phyloP scores from a whole-genome alignment of 495 filamentous ascomycete species.

The Aspergillus cristatus region DNA sequence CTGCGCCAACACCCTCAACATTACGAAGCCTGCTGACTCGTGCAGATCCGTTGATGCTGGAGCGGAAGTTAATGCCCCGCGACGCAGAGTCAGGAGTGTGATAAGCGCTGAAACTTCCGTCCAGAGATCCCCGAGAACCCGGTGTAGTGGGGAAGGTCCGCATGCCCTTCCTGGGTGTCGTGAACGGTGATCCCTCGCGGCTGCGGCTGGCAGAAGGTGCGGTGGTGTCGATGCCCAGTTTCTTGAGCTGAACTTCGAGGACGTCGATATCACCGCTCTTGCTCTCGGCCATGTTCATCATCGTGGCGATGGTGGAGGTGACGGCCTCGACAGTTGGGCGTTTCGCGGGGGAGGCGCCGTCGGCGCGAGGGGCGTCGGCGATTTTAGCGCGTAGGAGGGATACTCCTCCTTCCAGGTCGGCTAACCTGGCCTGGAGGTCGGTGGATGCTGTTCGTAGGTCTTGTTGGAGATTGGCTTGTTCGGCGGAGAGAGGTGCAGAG shows the following conservation, averaged over 20 bases:
- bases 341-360: slow-evolving; percentile 25
- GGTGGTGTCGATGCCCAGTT: slow-evolving; percentile 48
- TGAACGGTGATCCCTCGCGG: slow-evolving; percentile 54
- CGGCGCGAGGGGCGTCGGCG: slow-evolving; percentile 36
- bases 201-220: slow-evolving; percentile 36
- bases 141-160: slow-evolving; percentile 31
- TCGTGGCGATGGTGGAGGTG: slow-evolving; percentile 78
- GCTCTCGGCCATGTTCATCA: slow-evolving; percentile 86
- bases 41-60: slow-evolving; percentile 38
- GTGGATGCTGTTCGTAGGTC: slow-evolving; percentile 66
- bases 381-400: slow-evolving; percentile 73
- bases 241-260: slow-evolving; percentile 74
- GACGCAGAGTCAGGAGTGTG: slow-evolving; percentile 48
- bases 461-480: slow-evolving; percentile 71
- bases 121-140: slow-evolving; percentile 30
- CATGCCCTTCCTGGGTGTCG: slow-evolving; percentile 42
- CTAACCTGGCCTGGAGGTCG: slow-evolving; percentile 60
- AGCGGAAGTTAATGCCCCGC: slow-evolving; percentile 29
- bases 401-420: slow-evolving; percentile 72
- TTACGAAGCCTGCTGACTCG: slow-evolving; percentile 36
- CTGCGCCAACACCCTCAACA: slow-evolving; percentile 24
- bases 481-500: slow-evolving; percentile 66
- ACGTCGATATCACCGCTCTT: slow-evolving; percentile 82
- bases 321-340: slow-evolving; percentile 89
- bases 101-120: slow-evolving; percentile 33